Evolutionary conservation across 2,329 filamentous ascomycete species (phyloP).

Genomic region (Sporothrix mexicana): DNA sequence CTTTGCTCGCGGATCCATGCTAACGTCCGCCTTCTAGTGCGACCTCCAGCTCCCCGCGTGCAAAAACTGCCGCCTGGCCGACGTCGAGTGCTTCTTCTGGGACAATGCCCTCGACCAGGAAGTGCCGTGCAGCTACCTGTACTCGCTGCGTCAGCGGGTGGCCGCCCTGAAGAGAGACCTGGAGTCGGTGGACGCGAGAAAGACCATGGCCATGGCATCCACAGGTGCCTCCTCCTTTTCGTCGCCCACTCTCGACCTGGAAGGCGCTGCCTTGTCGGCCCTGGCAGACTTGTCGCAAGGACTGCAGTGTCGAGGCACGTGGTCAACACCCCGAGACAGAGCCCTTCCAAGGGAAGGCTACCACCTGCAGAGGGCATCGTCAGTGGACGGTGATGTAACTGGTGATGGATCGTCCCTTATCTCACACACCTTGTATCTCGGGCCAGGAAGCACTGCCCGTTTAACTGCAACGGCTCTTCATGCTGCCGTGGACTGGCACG

Average conservation of each 20-base stretch:
- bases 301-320: background rate
- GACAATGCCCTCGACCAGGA: conserved; percentile 25
- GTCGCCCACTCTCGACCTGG: background rate
- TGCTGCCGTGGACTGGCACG: background rate
- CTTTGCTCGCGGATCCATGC: background rate
- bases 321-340: background rate
- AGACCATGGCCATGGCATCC: background rate
- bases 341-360: background rate
- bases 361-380: background rate
- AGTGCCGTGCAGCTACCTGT: conserved; percentile 24
- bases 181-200: background rate
- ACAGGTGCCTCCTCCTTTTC: background rate
- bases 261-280: background rate
- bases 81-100: conserved; percentile 29
- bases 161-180: conserved; percentile 8
- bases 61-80: conserved; percentile 27
- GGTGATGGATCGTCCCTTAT: background rate
- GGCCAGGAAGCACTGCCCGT: background rate
- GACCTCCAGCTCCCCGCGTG: conserved; percentile 21
- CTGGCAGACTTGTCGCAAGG: background rate
- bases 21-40: background rate
- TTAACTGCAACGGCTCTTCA: background rate
- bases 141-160: conserved; percentile 7
- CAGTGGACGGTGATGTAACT: no score
- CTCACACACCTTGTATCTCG: background rate